Conservation (phyloP, 2,329 filamentous ascomycete species). For the Penicillium sp. region DNA sequence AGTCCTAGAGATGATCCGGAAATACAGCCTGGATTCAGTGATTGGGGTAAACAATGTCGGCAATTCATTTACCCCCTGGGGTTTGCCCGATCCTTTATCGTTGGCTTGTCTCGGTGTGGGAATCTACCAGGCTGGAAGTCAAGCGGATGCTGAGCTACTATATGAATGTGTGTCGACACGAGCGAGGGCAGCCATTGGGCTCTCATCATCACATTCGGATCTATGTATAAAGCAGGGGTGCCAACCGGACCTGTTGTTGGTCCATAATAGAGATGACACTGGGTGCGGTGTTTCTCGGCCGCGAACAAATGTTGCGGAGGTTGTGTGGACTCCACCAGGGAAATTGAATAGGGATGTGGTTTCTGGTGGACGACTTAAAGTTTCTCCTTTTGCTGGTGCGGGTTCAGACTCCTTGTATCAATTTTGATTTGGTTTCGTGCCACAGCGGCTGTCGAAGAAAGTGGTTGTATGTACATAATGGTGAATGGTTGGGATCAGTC, state of each 20-base stretch:
- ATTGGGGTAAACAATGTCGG: slow-evolving; percentile 70
- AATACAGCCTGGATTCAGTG: slow-evolving; percentile 57
- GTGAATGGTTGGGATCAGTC: neutral
- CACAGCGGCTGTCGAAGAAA: neutral
- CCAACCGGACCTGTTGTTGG: slow-evolving; percentile 22
- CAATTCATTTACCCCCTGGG: slow-evolving; percentile 71
- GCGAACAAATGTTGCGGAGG: slow-evolving; percentile 33
- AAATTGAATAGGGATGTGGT: slow-evolving; percentile 28
- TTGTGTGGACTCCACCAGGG: slow-evolving; percentile 39
- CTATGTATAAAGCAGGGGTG: slow-evolving; percentile 12
- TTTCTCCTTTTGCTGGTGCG: neutral
- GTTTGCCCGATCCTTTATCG: slow-evolving; percentile 62
- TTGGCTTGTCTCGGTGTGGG: slow-evolving; percentile 63
- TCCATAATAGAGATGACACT: slow-evolving; percentile 31
- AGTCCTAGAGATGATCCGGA: slow-evolving; percentile 58
- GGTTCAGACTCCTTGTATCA: neutral
- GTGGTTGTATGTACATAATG: neutral
- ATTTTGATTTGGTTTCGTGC: neutral
- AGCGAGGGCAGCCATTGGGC: slow-evolving; percentile 38
- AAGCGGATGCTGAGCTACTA: slow-evolving; percentile 56
- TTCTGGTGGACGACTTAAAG: slow-evolving; percentile 17
- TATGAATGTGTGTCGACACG: slow-evolving; percentile 53
- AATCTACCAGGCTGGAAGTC: slow-evolving; percentile 65
- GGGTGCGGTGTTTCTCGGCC: slow-evolving; percentile 27
- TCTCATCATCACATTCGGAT: slow-evolving; percentile 7